phyloP scores from a whole-genome alignment of 441 rosid species.

The Corymbia citriodora region DNA sequence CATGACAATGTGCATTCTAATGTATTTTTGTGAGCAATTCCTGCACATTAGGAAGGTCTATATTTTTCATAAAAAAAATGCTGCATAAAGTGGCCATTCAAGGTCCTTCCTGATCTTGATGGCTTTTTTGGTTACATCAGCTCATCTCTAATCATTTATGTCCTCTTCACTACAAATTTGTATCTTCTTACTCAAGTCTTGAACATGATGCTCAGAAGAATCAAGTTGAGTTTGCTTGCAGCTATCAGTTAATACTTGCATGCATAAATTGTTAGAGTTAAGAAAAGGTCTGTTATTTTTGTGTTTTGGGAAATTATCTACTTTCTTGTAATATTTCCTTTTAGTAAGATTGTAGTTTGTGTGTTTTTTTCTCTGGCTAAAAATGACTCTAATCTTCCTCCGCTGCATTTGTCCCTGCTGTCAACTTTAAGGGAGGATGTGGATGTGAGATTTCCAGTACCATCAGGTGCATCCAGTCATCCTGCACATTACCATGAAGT shows the following conservation, averaged over 20 bases:
- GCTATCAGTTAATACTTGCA: not conserved
- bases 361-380: not conserved
- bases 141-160: not conserved
- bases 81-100: not conserved
- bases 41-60: not conserved
- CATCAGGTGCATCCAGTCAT: not conserved
- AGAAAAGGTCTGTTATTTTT: not conserved
- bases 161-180: not conserved
- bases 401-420: not conserved
- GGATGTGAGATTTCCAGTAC: constrained; percentile 21
- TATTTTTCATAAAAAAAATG: not conserved
- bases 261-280: not conserved
- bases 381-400: not conserved
- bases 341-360: not conserved
- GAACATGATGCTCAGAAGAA: not conserved
- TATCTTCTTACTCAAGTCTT: not conserved
- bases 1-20: not conserved
- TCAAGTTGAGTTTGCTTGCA: not conserved
- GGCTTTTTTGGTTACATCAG: not conserved
- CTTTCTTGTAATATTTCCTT: not conserved
- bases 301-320: not conserved
- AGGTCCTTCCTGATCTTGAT: not conserved
- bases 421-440: constrained; percentile 7
- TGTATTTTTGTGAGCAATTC: not conserved
- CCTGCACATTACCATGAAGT: not conserved